phyloP scores from a whole-genome alignment of 2,329 filamentous ascomycete genomes.

The Sarocladium brachiariae region DNA sequence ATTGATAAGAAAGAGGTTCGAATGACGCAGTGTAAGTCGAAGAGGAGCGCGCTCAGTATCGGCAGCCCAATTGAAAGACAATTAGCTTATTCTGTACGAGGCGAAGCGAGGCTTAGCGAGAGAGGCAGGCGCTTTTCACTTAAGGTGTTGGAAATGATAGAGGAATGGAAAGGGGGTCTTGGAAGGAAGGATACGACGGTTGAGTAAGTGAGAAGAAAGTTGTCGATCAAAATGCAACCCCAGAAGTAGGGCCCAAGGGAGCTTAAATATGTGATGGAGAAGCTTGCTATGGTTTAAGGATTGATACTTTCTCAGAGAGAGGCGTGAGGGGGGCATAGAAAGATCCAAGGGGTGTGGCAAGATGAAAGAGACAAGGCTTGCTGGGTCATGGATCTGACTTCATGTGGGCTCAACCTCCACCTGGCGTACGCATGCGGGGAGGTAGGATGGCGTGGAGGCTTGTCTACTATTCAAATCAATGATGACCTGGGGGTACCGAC shows the following conservation, averaged over 20 bases:
- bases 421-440: background rate
- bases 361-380: background rate
- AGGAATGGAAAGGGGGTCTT: background rate
- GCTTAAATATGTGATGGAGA: background rate
- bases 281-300: background rate
- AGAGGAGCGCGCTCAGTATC: background rate
- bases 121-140: constrained; percentile 4
- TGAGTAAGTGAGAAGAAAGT: background rate
- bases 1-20: background rate
- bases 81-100: background rate
- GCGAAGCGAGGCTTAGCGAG: constrained; percentile 1
- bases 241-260: background rate
- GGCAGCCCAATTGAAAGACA: background rate
- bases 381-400: background rate
- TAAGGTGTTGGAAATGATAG: background rate
- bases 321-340: background rate
- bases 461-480: background rate
- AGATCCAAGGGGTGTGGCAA: background rate
- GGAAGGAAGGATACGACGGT: background rate
- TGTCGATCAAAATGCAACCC: background rate
- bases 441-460: background rate
- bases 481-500: too few relatives aligned
- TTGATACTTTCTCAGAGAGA: background rate
- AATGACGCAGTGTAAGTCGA: background rate
- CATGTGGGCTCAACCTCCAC: background rate